These are phyloP conservation scores for Metarhizium robertsii DNA, from an alignment of 2,329 filamentous ascomycete genomes.

Conservation along the genomic window DNA sequence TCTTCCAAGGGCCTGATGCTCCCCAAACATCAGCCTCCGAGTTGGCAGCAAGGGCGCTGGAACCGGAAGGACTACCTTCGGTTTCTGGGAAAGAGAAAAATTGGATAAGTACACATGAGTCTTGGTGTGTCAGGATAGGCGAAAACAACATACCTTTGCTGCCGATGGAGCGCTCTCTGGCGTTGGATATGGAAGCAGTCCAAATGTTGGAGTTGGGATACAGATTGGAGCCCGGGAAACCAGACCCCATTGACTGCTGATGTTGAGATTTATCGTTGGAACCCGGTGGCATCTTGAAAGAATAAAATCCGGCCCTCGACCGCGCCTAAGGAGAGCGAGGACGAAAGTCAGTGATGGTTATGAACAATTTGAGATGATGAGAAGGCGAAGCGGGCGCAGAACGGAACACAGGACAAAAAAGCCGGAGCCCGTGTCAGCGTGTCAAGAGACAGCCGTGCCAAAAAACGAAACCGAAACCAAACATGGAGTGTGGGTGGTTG, in stretches of 20 bases:
- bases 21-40: slow-evolving; percentile 60
- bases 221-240: slow-evolving; percentile 25
- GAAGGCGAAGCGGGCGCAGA: slow-evolving; percentile 2
- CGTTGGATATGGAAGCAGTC: slow-evolving; percentile 30
- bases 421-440: neutral
- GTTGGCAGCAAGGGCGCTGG: slow-evolving; percentile 57
- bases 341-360: slow-evolving; percentile 12
- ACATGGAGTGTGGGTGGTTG: neutral
- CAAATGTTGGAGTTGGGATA: slow-evolving; percentile 26
- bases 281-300: slow-evolving; percentile 26
- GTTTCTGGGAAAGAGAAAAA: slow-evolving; percentile 13
- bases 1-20: slow-evolving; percentile 47
- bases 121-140: neutral
- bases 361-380: slow-evolving; percentile 7
- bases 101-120: slow-evolving; percentile 6
- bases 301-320: slow-evolving; percentile 26
- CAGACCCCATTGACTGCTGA: slow-evolving; percentile 30
- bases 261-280: slow-evolving; percentile 21
- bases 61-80: slow-evolving; percentile 48
- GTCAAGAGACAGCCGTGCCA: neutral
- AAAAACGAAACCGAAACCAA: slow-evolving; percentile 1
- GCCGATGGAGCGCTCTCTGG: slow-evolving; percentile 30
- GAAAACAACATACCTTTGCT: slow-evolving; percentile 37
- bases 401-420: slow-evolving; percentile 11
- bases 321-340: slow-evolving; percentile 19